Evolutionary conservation across 768 basidiomycete species (phyloP).

Genomic region (Pulveroboletus sp.): DNA sequence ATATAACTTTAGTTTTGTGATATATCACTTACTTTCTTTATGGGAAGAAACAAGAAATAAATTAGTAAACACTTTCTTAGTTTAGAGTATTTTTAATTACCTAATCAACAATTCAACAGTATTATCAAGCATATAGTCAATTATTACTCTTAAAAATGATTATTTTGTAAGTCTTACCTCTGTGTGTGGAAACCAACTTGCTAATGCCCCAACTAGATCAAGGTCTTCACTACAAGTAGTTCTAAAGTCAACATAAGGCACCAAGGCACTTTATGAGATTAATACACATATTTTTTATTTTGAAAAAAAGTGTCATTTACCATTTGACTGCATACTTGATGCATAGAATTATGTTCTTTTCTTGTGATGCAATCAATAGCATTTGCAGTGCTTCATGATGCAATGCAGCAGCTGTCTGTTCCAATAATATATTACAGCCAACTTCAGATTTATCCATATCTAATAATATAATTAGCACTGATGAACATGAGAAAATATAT

Average conservation of each 20-base stretch:
- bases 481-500: too few species aligned
- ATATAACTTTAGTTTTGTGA: background rate
- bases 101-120: background rate
- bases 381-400: background rate
- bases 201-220: background rate
- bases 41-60: background rate
- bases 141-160: background rate
- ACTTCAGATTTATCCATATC: background rate
- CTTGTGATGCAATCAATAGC: background rate
- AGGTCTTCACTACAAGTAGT: background rate
- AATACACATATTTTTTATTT: background rate
- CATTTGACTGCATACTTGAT: background rate
- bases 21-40: background rate
- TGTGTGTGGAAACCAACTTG: background rate
- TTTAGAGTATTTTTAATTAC: background rate
- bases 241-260: background rate
- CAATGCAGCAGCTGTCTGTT: background rate
- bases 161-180: background rate
- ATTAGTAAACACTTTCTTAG: background rate
- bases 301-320: background rate
- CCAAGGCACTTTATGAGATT: background rate
- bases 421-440: background rate
- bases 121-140: background rate
- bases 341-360: background rate
- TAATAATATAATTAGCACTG: background rate